A percentile compares a stretch with the other conserved stretches of the same genome.
Evolutionary conservation across 1,139 yeast species (phyloP).

Genomic region (Pichia kudriavzevii): DNA sequence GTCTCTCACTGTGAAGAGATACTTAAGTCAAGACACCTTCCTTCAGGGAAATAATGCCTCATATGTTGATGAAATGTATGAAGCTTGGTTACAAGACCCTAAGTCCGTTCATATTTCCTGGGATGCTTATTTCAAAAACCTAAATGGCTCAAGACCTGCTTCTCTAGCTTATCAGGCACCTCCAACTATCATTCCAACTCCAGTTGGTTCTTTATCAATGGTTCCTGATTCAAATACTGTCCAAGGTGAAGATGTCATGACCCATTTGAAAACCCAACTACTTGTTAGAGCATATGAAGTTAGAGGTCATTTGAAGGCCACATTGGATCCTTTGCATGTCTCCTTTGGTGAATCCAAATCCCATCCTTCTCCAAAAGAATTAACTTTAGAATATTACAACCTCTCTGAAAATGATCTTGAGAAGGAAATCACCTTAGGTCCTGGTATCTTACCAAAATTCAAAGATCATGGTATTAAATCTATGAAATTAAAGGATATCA

Average conservation of each 20-base stretch:
- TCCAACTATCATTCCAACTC: conserved; percentile 72
- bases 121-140: conserved; percentile 92
- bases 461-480: conserved; percentile 54
- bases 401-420: conserved; percentile 81
- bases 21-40: conserved; percentile 52
- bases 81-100: conserved; percentile 90
- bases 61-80: conserved; percentile 96
- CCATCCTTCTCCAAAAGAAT: conserved; percentile 63
- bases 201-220: conserved; percentile 64
- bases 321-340: conserved; percentile 88
- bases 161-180: conserved; percentile 81
- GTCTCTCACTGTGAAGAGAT: conserved; percentile 17
- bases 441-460: conserved; percentile 94
- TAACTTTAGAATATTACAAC: conserved; percentile 86
- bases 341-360: conserved; percentile 64
- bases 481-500: conserved; percentile 68
- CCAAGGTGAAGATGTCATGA: conserved; percentile 62
- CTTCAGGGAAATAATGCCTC: conserved; percentile 80
- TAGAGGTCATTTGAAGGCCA: conserved; percentile 94
- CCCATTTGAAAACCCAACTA: conserved; percentile 92
- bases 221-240: conserved; percentile 29
- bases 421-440: conserved; percentile 84
- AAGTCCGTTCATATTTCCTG: conserved; percentile 88
- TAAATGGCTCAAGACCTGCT: conserved; percentile 61
- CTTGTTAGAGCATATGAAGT: conserved; percentile 98